Evolutionary conservation across 2,329 filamentous ascomycete genomes (phyloP), one percentile per base, ranked within the genome.

Genomic region (Pseudogymnoascus destructans): DNA sequence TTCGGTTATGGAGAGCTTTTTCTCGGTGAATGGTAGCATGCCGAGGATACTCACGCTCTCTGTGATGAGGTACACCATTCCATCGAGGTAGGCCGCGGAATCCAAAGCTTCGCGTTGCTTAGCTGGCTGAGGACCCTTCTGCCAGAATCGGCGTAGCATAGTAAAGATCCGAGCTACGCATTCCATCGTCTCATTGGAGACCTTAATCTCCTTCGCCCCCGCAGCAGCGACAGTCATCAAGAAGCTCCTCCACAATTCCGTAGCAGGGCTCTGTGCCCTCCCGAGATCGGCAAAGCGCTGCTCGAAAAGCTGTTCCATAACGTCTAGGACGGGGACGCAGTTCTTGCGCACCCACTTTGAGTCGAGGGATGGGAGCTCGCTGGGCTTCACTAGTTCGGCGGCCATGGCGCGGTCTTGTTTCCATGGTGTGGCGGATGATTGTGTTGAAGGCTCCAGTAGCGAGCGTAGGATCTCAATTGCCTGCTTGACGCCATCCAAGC

Each of bases 331-430:
- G 42, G 76, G 77, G 1, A 74, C 68, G 3, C 86, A 74, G 61
- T 88, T 89, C 60, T 81, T 85, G 57, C 92, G 81, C 10, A 95
- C 77, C 93, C 93, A 98, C 74, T 86, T 89, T 3, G 87, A 77
- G 66, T 97, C 90, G 5, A 97, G 74, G 5, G 84, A 75, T 5
- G 90, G 87, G n/a, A 98, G 75, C 60, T 96, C 89, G n/a, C 84
- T 81, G 0, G 84, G 77, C 72, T 30, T 40, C 30, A 69, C 63
- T 33, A 84, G 70, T 2, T 79, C 73, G 13, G 73, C 71, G 17
- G 86, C 80, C 60, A 82, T 76, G 8, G 88, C 84, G 57, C 84
- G 83, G 61, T 87, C 82, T 63, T 87, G 83, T 58, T 81, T 84
- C 89, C 90, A 97, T 3, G 84, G 70, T 8, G 76, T 74, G 60